A percentile compares a stretch with the other conserved stretches of the same genome.
These are phyloP conservation scores for Fusarium marasasianum DNA, from an alignment of 2,329 filamentous ascomycete species.

Conservation along the genomic window DNA sequence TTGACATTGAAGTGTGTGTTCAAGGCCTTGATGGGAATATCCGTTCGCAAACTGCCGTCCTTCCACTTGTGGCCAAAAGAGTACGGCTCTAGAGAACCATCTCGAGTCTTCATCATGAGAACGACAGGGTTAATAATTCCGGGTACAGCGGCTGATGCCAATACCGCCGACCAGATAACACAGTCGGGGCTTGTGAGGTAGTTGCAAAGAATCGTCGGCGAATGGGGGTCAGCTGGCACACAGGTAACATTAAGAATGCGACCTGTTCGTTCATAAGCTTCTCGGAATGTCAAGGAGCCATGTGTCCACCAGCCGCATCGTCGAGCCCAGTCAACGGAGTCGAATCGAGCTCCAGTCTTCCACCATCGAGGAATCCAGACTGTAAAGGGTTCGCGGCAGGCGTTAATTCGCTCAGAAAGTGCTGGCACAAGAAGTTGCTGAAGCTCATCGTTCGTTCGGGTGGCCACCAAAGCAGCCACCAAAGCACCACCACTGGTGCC, in stretches of 20 bases:
- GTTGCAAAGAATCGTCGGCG: conserved; percentile 90
- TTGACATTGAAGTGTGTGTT: conserved; percentile 99
- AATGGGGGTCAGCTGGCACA: conserved; percentile 94
- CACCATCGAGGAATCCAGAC: conserved; percentile 89
- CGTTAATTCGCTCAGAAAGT: conserved; percentile 83
- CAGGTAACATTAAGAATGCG: conserved; percentile 96
- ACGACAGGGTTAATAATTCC: conserved; percentile 96
- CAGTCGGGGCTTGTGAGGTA: conserved; percentile 96
- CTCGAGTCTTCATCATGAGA: conserved; percentile 84
- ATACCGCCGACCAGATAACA: conserved; percentile 96
- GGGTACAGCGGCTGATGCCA: conserved; percentile 94
- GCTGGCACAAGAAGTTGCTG: conserved; percentile 86
- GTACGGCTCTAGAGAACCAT: conserved; percentile 84
- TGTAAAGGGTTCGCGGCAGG: conserved; percentile 80
- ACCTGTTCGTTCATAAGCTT: conserved; percentile 93
- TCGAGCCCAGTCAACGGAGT: conserved; percentile 89
- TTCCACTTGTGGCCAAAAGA: conserved; percentile 99
- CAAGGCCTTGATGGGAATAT: conserved; percentile 92
- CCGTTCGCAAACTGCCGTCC: conserved; percentile 91
- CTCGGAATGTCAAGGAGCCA: conserved; percentile 91
- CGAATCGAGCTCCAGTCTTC: conserved; percentile 91
- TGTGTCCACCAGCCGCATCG: conserved; percentile 89
- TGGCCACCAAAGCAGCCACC: conserved; percentile 86
- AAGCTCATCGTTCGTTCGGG: conserved; percentile 90
- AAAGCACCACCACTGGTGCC: conserved; percentile 95